Percentiles rank a stretch among this genome's conserved stretches.
phyloP scores from a whole-genome alignment of 257 asterid species.

The Forsythia suspensa region DNA sequence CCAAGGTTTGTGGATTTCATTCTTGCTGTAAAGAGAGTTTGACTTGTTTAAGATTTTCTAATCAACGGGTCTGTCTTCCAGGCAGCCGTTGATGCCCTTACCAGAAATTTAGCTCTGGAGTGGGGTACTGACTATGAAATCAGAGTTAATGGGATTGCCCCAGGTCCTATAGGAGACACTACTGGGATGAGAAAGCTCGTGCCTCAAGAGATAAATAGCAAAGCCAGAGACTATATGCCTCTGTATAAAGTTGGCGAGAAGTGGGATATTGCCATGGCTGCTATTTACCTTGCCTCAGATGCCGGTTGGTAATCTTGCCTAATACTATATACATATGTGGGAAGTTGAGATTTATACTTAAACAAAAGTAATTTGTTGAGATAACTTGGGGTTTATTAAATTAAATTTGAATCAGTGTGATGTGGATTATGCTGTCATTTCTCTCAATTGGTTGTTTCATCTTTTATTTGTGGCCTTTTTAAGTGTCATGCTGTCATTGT shows the following conservation, averaged over 20 bases:
- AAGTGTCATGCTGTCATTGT: not conserved
- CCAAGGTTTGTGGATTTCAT: conserved; percentile 60
- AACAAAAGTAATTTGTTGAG: not conserved
- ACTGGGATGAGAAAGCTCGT: conserved; percentile 71
- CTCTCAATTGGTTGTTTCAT: not conserved
- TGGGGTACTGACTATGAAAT: conserved; percentile 91
- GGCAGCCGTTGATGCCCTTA: conserved; percentile 86
- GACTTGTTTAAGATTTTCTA: conserved; percentile 1
- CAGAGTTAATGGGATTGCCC: conserved; percentile 85
- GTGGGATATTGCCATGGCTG: conserved; percentile 95
- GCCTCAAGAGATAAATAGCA: conserved; percentile 60
- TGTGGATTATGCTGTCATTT: not conserved
- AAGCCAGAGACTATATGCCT: conserved; percentile 43
- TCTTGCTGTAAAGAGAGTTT: conserved; percentile 2
- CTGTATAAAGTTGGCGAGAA: conserved; percentile 76
- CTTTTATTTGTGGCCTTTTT: not conserved
- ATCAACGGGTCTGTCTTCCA: conserved; percentile 24
- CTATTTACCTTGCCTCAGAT: conserved; percentile 77
- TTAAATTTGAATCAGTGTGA: not conserved
- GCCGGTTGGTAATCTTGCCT: conserved; percentile 58
- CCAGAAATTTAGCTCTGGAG: conserved; percentile 82
- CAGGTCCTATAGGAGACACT: conserved; percentile 86
- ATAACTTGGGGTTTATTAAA: not conserved
- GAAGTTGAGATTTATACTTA: not conserved
- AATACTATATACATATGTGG: not conserved